A percentile compares a stretch with the other conserved stretches of the same genome.
Conservation (phyloP, 345 rosid species). For the Sisymbrium irio region DNA sequence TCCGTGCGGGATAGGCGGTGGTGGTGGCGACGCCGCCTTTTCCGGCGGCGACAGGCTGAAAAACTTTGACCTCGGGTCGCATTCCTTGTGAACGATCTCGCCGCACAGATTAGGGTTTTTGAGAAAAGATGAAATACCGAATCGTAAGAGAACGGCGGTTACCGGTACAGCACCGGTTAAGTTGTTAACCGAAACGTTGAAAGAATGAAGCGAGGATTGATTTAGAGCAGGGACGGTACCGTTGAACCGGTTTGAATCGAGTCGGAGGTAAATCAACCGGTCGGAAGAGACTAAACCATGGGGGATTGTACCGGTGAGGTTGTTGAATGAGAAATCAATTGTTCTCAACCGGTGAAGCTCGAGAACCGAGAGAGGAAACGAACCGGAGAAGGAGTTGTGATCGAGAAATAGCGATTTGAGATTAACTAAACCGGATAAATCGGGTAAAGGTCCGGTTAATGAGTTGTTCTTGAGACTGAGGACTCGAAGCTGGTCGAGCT, state of each 20-base stretch:
- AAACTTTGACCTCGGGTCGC: constrained; percentile 60
- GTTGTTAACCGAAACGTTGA: constrained; percentile 70
- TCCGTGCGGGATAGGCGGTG: constrained; percentile 43
- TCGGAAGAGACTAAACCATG: constrained; percentile 39
- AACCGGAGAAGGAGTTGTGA: constrained; percentile 64
- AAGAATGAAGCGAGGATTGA: constrained; percentile 63
- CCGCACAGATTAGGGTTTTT: constrained; percentile 81
- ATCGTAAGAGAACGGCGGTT: constrained; percentile 52
- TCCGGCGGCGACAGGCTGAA: constrained; percentile 45
- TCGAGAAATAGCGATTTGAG: constrained; percentile 74
- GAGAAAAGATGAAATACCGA: constrained; percentile 56
- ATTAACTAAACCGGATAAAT: constrained; percentile 61
- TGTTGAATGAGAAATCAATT: constrained; percentile 66
- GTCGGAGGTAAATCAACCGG: constrained; percentile 54
- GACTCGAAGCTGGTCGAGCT: constrained; percentile 85
- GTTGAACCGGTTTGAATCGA: constrained; percentile 60
- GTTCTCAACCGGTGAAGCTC: constrained; percentile 59
- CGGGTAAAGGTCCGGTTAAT: constrained; percentile 73
- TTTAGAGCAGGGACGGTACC: constrained; percentile 71
- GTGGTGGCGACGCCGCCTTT: constrained; percentile 53
- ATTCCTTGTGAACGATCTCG: constrained; percentile 78
- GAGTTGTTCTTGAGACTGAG: constrained; percentile 82
- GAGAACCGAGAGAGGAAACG: constrained; percentile 61
- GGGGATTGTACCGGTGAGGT: constrained; percentile 61
- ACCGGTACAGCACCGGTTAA: constrained; percentile 73